These are phyloP conservation scores for Scedosporium apiospermum DNA, from an alignment of 2,329 filamentous ascomycete species.

Conservation along the genomic window DNA sequence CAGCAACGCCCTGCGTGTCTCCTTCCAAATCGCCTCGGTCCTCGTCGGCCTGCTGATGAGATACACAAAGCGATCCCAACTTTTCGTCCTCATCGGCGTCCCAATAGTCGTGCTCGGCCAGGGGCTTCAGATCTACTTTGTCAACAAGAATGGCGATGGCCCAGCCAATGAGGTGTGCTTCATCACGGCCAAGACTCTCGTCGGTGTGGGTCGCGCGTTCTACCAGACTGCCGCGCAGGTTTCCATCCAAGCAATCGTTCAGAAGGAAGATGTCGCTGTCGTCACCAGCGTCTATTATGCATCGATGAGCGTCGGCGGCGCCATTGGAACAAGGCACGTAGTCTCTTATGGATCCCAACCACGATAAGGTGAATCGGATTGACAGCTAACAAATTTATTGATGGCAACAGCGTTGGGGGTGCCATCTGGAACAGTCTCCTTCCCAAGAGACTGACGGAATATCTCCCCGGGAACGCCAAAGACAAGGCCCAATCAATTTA, in stretches of 20 bases:
- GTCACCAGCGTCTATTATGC: slow-evolving; percentile 25
- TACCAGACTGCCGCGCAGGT: slow-evolving; percentile 23
- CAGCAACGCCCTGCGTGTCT: slow-evolving; percentile 21
- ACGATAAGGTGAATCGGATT: background rate
- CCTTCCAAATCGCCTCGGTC: slow-evolving; percentile 26
- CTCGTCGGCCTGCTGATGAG: slow-evolving; percentile 24
- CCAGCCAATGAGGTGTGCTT: slow-evolving; percentile 23
- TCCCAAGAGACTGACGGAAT: slow-evolving; percentile 15
- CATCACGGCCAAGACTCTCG: slow-evolving; percentile 22
- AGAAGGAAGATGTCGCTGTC: slow-evolving; percentile 23
- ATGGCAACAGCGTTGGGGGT: slow-evolving; percentile 18
- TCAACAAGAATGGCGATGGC: slow-evolving; percentile 15
- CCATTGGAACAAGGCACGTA: slow-evolving; percentile 20
- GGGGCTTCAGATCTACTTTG: slow-evolving; percentile 20
- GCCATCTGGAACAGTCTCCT: slow-evolving; percentile 25
- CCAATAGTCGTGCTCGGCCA: slow-evolving; percentile 24
- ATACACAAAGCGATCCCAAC: slow-evolving; percentile 23
- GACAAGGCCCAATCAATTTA: slow-evolving; percentile 13
- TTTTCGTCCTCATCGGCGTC: slow-evolving; percentile 20
- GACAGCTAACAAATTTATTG: background rate
- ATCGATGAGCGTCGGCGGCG: slow-evolving; percentile 21
- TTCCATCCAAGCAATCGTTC: slow-evolving; percentile 23
- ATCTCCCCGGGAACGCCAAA: slow-evolving; percentile 14
- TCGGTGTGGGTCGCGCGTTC: slow-evolving; percentile 25
- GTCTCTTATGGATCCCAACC: too few species aligned